phyloP scores from a whole-genome alignment of 176 grass and related monocot species.

The Avena atlantica region DNA sequence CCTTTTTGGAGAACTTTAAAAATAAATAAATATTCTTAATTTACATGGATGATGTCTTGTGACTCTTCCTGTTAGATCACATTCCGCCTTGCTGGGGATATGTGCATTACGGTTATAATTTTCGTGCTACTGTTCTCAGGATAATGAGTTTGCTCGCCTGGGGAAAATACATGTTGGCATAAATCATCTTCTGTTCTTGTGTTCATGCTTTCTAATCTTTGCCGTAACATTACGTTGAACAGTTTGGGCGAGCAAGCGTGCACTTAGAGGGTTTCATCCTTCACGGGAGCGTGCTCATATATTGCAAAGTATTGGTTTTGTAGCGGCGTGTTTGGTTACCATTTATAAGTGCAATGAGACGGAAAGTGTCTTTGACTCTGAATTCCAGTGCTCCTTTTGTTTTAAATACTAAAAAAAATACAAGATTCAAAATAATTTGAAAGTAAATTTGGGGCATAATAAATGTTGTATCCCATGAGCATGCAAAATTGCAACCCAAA shows the following conservation, averaged over 20 bases:
- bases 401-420: too few species aligned
- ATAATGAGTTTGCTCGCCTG: neutral
- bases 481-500: too few species aligned
- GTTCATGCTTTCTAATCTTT: neutral
- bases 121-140: neutral
- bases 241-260: neutral
- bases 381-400: too few species aligned
- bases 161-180: neutral
- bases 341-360: too few species aligned
- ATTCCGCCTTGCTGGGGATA: neutral
- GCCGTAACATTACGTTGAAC: neutral
- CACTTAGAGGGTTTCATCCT: neutral
- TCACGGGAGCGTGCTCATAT: too few species aligned
- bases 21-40: neutral
- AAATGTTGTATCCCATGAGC: too few species aligned
- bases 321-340: too few species aligned
- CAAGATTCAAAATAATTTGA: too few species aligned
- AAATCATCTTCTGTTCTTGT: neutral
- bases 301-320: too few species aligned
- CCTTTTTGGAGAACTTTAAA: neutral
- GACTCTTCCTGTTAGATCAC: slow-evolving; percentile 1
- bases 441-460: too few species aligned
- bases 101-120: neutral
- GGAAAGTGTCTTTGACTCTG: too few species aligned
- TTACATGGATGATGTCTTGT: slow-evolving; percentile 18